Evolutionary conservation across 2,329 filamentous ascomycete genomes (phyloP), one percentile per base, ranked within the genome.

Genomic region (Beauveria medogensis): DNA sequence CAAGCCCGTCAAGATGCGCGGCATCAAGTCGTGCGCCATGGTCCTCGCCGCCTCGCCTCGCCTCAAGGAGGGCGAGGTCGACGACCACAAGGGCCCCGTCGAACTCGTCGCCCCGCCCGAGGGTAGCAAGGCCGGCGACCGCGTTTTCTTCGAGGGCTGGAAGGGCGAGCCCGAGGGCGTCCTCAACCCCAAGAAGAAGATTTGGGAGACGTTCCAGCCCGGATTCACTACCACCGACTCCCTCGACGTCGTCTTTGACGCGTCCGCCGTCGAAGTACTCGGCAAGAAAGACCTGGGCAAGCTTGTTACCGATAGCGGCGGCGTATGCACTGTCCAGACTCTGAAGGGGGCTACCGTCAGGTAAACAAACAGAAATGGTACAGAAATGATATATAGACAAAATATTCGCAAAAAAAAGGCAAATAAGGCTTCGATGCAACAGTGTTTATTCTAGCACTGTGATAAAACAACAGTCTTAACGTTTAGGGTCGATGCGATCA

Each of bases 1-100:
- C 67, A 99, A 99, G 82, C 94, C 94, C 55, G 94, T 97, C 74
- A 99, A 95, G 75, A 99, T 99, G 94, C 90, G 94, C 65, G 94
- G 94, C 67, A 82, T 86, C 78, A 85, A 85, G 78, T 86, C 83
- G 3, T 83, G 78, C 67, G 83, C 92, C 70, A 97, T 99, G 94
- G 94, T 99, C 18, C 84, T 99, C 44, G 94, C 94, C 10, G 94
- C 94, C 2, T 96, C 91, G 20, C 94, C 93, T n/a, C 82, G 82
- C 63, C 74, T 90, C 53, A 86, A 87, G 70, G 90, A 93, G 70
- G 93, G 92, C 50, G 92, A 92, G 71, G 88, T 84, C 54, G 88
- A 90, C 71, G 85, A 93, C 73, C 91, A 96, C 79, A 91, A 87
- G 65, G 90, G 91, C 3, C 91, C 92, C 40, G 91, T 99, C 62